These are phyloP conservation scores for Actinomucor elegans DNA, from an alignment of 371 early-diverging fungal species.

Conservation along the genomic window DNA sequence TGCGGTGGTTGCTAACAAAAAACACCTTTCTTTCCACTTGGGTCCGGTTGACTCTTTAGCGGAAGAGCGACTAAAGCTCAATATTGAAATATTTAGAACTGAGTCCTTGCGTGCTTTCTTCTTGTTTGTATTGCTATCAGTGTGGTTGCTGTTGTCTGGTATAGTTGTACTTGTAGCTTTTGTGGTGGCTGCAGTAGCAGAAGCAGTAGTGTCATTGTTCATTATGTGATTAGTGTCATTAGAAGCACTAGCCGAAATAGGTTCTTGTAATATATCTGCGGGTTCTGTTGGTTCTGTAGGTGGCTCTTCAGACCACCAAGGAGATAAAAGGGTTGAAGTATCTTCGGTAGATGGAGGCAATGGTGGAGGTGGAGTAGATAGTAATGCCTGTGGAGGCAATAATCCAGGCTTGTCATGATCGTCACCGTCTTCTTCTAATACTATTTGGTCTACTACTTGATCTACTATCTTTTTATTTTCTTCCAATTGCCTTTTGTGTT, in stretches of 20 bases:
- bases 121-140: neutral
- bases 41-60: neutral
- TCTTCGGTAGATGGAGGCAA: slow-evolving; percentile 15
- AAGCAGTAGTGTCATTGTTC: neutral
- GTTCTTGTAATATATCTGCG: no score
- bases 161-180: neutral
- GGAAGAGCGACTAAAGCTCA: slow-evolving; percentile 6
- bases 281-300: neutral
- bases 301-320: slow-evolving; percentile 30
- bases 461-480: no score
- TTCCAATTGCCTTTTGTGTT: no score
- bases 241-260: neutral
- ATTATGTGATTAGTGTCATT: no score
- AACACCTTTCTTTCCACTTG: slow-evolving; percentile 19
- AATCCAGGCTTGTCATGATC: no score
- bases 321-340: slow-evolving; percentile 14
- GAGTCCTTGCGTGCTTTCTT: neutral
- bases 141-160: neutral
- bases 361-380: slow-evolving; percentile 14
- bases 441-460: no score
- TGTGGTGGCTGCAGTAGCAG: neutral
- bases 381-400: slow-evolving; percentile 21
- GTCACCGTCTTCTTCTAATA: no score
- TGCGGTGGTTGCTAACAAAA: slow-evolving; percentile 8
- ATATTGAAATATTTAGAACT: slow-evolving; percentile 7